Evolutionary conservation across 352 stramenopile species (phyloP).

Genomic region (Phytopythium boreale): DNA sequence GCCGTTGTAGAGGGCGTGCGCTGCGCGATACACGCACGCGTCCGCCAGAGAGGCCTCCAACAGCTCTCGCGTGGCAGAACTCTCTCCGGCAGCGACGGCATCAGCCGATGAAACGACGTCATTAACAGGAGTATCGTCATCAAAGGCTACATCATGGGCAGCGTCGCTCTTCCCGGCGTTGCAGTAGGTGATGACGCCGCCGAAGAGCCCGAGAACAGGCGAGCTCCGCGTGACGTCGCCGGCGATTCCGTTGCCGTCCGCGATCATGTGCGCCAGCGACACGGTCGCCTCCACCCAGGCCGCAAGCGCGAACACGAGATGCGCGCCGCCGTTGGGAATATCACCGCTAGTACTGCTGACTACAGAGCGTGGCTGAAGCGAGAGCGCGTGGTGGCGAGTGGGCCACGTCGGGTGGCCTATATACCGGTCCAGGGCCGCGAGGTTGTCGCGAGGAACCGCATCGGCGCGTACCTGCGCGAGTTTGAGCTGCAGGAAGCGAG

Average conservation of each 20-base stretch:
- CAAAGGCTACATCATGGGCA: background rate
- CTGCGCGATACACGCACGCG: conserved; percentile 59
- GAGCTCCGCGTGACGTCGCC: conserved; percentile 44
- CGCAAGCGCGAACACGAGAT: conserved; percentile 44
- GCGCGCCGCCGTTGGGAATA: conserved; percentile 6
- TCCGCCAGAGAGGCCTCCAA: conserved; percentile 61
- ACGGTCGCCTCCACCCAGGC: conserved; percentile 50
- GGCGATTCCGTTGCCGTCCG: conserved; percentile 39
- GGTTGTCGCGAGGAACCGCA: conserved; percentile 45
- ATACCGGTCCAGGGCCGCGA: conserved; percentile 53
- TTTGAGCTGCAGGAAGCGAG: conserved; percentile 43
- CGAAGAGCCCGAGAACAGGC: conserved; percentile 60
- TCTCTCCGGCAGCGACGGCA: conserved; percentile 7
- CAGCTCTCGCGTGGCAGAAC: conserved; percentile 38
- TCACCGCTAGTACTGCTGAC: background rate
- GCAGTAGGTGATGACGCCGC: conserved; percentile 50
- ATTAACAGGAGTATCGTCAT: background rate
- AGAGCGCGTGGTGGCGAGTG: conserved; percentile 21
- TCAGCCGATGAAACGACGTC: background rate
- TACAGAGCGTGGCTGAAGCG: background rate
- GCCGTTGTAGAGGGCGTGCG: conserved; percentile 32
- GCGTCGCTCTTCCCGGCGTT: conserved; percentile 25
- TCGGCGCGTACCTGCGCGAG: conserved; percentile 41
- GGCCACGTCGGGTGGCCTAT: conserved; percentile 56
- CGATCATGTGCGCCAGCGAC: conserved; percentile 34